Conservation (phyloP, 768 basidiomycete genomes). For the Mycena vitilis region DNA sequence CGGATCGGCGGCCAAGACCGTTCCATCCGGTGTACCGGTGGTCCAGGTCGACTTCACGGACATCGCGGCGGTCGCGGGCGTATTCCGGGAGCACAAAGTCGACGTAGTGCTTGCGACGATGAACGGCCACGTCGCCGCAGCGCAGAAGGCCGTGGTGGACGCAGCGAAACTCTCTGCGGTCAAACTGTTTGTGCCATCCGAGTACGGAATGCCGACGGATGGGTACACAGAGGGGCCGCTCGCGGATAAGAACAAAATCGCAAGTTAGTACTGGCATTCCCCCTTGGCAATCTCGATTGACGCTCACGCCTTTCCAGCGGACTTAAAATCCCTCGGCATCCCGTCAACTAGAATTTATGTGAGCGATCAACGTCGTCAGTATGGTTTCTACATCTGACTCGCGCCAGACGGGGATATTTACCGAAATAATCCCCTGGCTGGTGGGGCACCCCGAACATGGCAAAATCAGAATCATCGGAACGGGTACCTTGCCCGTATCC, state of each 20-base stretch:
- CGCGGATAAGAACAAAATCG: not conserved
- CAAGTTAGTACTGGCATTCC: not conserved
- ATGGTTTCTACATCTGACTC: not conserved
- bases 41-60: constrained; percentile 44
- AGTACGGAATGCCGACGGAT: not conserved
- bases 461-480: constrained; percentile 45
- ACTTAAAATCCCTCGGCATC: constrained; percentile 44
- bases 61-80: constrained; percentile 37
- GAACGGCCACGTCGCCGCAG: not conserved
- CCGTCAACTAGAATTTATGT: constrained; percentile 48
- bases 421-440: constrained; percentile 45
- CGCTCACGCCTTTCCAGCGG: constrained; percentile 34
- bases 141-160: not conserved
- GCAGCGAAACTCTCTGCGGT: not conserved
- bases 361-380: constrained; percentile 13
- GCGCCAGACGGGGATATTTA: constrained; percentile 47
- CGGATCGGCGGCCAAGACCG: constrained; percentile 14
- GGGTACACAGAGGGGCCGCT: not conserved
- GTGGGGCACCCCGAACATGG: constrained; percentile 40
- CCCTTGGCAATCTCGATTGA: no score
- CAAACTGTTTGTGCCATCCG: constrained; percentile 1
- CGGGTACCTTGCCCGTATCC: constrained; percentile 34
- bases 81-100: constrained; percentile 33
- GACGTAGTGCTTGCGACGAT: not conserved
- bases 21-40: constrained; percentile 39